Base-by-base conservation (phyloP, 805 yeast genomes). In the Kregervanrija delftensis region DNA sequence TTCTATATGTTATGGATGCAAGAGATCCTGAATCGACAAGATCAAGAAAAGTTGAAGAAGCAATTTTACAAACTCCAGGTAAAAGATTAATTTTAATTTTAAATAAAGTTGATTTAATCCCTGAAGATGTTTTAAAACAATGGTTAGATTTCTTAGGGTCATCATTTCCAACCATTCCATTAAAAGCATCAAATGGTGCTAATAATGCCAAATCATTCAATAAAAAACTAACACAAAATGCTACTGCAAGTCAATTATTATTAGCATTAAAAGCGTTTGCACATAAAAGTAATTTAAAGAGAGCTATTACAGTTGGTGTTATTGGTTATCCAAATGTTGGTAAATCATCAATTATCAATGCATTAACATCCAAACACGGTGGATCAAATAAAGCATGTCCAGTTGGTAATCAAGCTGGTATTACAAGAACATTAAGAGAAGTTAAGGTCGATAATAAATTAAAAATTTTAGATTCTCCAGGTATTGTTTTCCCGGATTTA, bases 241-340 rank as follows among this genome's bases (percentile, higher is more conserved):
- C 73, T 48, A 86, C 97, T 11, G 83, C 96, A 22, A 73, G 73
- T 39, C 77, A 83, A 17, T 72, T 93, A 53, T 66, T 93, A 53
- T 84, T 82, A 50, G 81, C 96, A 11, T 77, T 91, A 56, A 91
- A 91, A 67, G 74, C 88, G 40, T 93, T 83, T 61, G 90, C 98
- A 15, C 74, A 77, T 51, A 84, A 85, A 64, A 77, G 89, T 16
- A 86, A 89, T 60, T 73, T 90, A 57, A 90, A 90, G 61, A 81
- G 98, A 63, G 80, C 96, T 11, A 83, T 90, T 46, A 77, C 87
- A 38, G 97, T 88, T 39, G 98, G 99, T 63, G 96, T 91, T 36
- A 86, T 91, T 53, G 99, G 99, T 13, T 91, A 89, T 68, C 99
- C 99, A 41, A 91, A 91, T 63, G 97, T 91, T 43, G 98, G 98